Percentiles rank a stretch among this genome's conserved stretches.
Conservation (phyloP, 805 yeast species). For the Barnettozyma pratensis region DNA sequence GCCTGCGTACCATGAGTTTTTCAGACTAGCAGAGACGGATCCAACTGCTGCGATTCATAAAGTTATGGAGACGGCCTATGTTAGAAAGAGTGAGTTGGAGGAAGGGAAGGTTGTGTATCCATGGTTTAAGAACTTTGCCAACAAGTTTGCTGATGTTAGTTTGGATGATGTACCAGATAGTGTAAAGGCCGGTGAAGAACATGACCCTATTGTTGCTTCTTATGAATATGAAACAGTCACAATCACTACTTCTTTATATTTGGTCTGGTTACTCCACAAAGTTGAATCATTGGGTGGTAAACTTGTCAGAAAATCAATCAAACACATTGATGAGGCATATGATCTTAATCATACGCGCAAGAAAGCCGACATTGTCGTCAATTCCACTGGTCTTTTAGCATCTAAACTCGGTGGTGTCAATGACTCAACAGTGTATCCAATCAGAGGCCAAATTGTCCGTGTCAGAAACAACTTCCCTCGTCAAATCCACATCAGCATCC, state of each 20-base stretch:
- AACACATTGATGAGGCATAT: constrained; percentile 46
- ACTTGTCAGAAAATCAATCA: constrained; percentile 37
- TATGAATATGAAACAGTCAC: constrained; percentile 48
- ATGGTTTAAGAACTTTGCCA: constrained; percentile 45
- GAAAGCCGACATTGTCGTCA: constrained; percentile 47
- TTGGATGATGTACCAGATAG: constrained; percentile 25
- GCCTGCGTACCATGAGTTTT: constrained; percentile 42
- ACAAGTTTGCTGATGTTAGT: constrained; percentile 33
- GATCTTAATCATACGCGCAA: constrained; percentile 32
- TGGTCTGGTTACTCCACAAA: constrained; percentile 45
- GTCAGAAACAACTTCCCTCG: constrained; percentile 22
- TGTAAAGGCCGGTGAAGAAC: constrained; percentile 3
- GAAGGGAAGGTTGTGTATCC: constrained; percentile 26
- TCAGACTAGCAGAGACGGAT: constrained; percentile 38
- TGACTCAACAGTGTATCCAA: constrained; percentile 41
- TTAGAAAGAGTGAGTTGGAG: constrained; percentile 10
- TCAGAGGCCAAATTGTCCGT: constrained; percentile 56
- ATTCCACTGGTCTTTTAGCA: constrained; percentile 53
- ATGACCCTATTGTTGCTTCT: constrained; percentile 35
- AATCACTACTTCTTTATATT: constrained; percentile 52
- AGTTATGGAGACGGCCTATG: constrained; percentile 17
- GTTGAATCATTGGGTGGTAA: constrained; percentile 42
- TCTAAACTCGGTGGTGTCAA: constrained; percentile 39
- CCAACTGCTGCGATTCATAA: constrained; percentile 45
- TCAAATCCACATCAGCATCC: constrained; percentile 30